Base-by-base conservation (phyloP, 768 basidiomycete species). In the Lactifluus hygrophoroides region DNA sequence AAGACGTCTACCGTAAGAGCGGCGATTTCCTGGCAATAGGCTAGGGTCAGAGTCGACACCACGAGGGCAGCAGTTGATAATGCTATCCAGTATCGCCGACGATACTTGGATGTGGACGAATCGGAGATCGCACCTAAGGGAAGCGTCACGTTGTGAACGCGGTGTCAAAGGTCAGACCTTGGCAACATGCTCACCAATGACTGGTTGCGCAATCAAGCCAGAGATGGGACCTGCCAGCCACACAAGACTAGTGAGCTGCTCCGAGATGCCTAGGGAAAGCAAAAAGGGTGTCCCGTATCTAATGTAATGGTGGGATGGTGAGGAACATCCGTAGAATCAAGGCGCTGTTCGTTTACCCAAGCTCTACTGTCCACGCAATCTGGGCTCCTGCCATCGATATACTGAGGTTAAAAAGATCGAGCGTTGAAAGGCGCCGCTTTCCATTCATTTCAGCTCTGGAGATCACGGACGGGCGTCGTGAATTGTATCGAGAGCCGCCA, bases 231-330 rank as follows among this genome's bases (percentile, higher is more conserved):
- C 90, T 56, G 89, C 90, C 38, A 91, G 78, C 96, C 96, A 99
- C 35, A 99, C 95, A 8, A 97, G 80, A 54, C 90, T 88, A 0
- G 96, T 97, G 16, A 94, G 75, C 68, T 91, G 85, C 68, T 94
- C 94, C 0, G 92, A 86, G 27, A 98, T 74, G 7, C 88, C 88
- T 19, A 88, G 76, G 32, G 77, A 78, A 14, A 95, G 78, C 38
- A 98, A 76, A 70, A 96, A 96, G 1, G 95, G 95, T 5, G 95
- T 97, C 37, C 95, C 95, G 66, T 95, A 96, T 69, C 95, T 96
- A 27, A 27, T 17, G 65, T 51, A n/a, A n/a, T n/a, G n/a, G n/a
- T n/a, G 10, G 51, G 55, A 57, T 63, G 19, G 45, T 3, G 42
- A 58, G 54, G 50, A 54, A 28, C 19, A 38, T 38, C 37, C 46